phyloP scores from a whole-genome alignment of 805 yeast genomes.

The Saccharomycopsis oosterbeekiorum region DNA sequence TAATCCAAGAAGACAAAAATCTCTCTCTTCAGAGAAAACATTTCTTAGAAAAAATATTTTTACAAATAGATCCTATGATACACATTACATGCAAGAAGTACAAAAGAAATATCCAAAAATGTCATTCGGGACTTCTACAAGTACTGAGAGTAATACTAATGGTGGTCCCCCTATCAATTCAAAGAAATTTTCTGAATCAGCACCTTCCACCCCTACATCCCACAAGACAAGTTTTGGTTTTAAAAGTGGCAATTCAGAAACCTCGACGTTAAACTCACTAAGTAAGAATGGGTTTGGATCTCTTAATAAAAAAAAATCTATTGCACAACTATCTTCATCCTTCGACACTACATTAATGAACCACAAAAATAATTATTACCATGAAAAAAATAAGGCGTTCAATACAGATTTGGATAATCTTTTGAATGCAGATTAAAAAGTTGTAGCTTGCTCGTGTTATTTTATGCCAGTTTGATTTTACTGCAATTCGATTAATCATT shows the following conservation, averaged over 20 bases:
- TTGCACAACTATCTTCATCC: not conserved
- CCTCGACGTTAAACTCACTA: not conserved
- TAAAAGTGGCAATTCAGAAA: not conserved
- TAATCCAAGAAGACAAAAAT: not conserved
- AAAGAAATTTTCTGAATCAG: not conserved
- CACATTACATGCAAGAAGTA: not conserved
- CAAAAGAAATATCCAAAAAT: not conserved
- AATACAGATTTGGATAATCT: not conserved
- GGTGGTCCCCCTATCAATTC: not conserved
- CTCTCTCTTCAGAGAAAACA: not conserved
- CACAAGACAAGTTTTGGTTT: not conserved
- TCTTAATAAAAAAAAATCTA: not conserved
- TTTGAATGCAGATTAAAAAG: not conserved
- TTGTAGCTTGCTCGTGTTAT: too few relatives aligned
- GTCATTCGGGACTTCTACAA: not conserved
- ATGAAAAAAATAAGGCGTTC: not conserved
- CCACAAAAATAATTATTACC: not conserved
- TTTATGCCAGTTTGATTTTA: not conserved
- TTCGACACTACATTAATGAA: not conserved
- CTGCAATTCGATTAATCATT: not conserved
- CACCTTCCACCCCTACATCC: not conserved
- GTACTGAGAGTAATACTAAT: not conserved
- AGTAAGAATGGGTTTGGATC: not conserved
- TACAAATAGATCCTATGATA: not conserved
- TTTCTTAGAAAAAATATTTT: not conserved